phyloP scores from a whole-genome alignment of 768 basidiomycete species.

The Exsudoporus frostii region DNA sequence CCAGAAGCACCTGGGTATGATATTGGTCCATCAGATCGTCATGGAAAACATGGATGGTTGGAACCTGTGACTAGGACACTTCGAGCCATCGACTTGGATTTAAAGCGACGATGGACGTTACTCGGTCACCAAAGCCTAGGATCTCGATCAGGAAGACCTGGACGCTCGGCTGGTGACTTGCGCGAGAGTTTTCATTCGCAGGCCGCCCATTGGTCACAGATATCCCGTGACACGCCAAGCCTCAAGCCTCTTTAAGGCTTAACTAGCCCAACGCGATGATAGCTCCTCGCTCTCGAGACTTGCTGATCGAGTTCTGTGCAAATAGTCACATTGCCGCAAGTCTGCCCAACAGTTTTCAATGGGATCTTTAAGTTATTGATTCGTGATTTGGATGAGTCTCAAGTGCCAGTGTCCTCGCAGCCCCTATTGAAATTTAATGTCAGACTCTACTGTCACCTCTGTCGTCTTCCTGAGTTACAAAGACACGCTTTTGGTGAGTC shows the following conservation, averaged over 20 bases:
- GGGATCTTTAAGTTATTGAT: background rate
- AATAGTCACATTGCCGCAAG: too few species aligned
- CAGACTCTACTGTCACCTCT: background rate
- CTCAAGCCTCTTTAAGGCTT: background rate
- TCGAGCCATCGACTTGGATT: constrained; percentile 8
- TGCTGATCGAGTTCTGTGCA: background rate
- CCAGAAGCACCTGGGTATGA: constrained; percentile 76
- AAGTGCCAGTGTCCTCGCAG: too few species aligned
- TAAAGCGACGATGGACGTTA: background rate
- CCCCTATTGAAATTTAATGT: background rate
- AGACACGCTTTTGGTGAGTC: too few species aligned
- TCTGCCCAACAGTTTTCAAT: background rate
- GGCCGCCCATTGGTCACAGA: background rate
- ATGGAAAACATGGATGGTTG: background rate
- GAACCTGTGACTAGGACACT: constrained; percentile 59
- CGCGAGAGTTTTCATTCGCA: background rate
- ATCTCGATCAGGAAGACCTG: background rate
- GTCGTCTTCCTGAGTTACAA: background rate
- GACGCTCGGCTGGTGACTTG: too few species aligned
- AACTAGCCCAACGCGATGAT: background rate
- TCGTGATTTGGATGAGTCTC: background rate
- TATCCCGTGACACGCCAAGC: too few species aligned
- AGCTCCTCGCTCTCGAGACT: background rate
- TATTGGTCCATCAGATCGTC: constrained; percentile 11
- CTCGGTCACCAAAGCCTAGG: background rate